phyloP scores from a whole-genome alignment of 1,284 basidiomycete species.

The Cryptococcus sp. region DNA sequence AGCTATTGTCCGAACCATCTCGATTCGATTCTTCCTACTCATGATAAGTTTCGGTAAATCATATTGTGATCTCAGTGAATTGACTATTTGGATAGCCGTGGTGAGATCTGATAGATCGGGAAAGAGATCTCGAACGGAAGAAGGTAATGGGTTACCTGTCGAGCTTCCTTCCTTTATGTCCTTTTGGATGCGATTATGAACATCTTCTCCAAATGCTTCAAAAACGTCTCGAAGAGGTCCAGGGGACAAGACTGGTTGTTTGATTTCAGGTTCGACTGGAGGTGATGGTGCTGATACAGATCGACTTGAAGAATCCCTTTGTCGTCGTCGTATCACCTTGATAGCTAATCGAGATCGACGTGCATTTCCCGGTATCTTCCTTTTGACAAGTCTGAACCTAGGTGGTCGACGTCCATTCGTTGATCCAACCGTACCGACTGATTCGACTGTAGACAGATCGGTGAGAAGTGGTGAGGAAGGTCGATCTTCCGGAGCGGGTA shows the following conservation, averaged over 20 bases:
- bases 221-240: conserved; percentile 7
- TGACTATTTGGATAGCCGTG: conserved; percentile 15
- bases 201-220: conserved; percentile 2
- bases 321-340: background rate
- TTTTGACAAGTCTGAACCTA: background rate
- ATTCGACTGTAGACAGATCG: too few species aligned
- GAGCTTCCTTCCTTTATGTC: conserved; percentile 1
- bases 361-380: background rate
- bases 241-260: background rate
- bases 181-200: conserved; percentile 2
- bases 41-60: conserved; percentile 11
- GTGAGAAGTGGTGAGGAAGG: too few species aligned
- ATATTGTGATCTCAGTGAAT: conserved; percentile 17
- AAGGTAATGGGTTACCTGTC: conserved; percentile 16
- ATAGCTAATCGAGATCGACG: background rate
- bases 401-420: too few species aligned
- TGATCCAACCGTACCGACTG: too few species aligned
- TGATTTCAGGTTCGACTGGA: too few species aligned
- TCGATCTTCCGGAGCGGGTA: too few species aligned
- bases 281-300: too few species aligned
- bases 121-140: conserved; percentile 19
- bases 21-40: conserved; percentile 10
- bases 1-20: conserved; percentile 16
- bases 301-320: too few species aligned
- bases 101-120: conserved; percentile 13